Evolutionary conservation across 2,329 filamentous ascomycete species (phyloP).

Genomic region (Venturiaceae sp.): DNA sequence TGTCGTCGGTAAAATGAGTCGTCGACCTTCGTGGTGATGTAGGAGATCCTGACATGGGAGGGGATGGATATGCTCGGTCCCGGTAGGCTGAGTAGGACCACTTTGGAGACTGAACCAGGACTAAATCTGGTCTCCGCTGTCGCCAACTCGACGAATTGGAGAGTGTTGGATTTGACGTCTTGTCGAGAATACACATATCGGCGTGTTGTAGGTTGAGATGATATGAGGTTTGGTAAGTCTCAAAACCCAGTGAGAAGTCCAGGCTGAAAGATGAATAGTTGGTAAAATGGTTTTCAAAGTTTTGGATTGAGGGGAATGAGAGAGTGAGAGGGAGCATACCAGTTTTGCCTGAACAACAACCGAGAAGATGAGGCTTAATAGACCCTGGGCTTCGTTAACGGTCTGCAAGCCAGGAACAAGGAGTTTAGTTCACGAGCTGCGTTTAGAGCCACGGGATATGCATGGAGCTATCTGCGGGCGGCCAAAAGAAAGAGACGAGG

Average conservation of each 20-base stretch:
- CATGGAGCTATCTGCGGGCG: neutral
- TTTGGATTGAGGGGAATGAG: neutral
- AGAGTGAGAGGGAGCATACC: neutral
- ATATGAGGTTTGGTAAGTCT: neutral
- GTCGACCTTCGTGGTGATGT: constrained; percentile 27
- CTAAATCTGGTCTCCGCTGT: constrained; percentile 23
- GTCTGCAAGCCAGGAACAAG: constrained; percentile 2
- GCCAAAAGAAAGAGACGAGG: neutral
- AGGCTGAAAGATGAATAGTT: constrained; percentile 1
- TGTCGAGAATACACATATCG: constrained; percentile 32
- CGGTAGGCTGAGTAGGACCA: constrained; percentile 25
- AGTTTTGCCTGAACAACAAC: constrained; percentile 1
- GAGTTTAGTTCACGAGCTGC: neutral
- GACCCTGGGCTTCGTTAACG: constrained; percentile 1
- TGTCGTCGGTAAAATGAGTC: constrained; percentile 10
- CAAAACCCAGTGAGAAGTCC: neutral
- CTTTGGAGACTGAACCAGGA: constrained; percentile 21
- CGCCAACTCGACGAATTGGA: constrained; percentile 25
- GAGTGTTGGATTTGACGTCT: constrained; percentile 25
- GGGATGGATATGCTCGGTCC: constrained; percentile 34
- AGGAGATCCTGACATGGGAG: constrained; percentile 42
- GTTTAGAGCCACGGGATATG: neutral
- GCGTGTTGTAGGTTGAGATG: constrained; percentile 11
- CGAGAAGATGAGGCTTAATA: constrained; percentile 2
- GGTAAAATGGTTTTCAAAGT: neutral